A percentile compares a stretch with the other conserved stretches of the same genome.
These are phyloP conservation scores for Xylaria sp. DNA, from an alignment of 2,329 filamentous ascomycete genomes.

Conservation along the genomic window DNA sequence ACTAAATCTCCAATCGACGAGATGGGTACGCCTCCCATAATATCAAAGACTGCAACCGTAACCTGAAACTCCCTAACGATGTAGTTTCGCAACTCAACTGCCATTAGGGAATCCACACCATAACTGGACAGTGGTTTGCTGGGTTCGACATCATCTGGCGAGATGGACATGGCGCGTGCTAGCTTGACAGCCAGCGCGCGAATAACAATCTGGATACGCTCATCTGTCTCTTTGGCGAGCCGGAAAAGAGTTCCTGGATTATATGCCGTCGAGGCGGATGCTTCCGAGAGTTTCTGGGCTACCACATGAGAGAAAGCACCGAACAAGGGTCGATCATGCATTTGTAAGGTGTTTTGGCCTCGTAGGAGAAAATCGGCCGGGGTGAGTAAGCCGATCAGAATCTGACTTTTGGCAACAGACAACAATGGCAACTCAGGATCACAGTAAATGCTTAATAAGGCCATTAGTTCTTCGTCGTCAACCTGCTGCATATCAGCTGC, in stretches of 20 bases:
- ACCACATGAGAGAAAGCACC: conserved; percentile 31
- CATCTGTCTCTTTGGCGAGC: conserved; percentile 23
- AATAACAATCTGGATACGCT: conserved; percentile 33
- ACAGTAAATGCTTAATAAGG: conserved; percentile 39
- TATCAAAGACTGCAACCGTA: conserved; percentile 35
- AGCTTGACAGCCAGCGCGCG: conserved; percentile 31
- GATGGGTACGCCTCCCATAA: conserved; percentile 35
- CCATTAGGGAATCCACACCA: conserved; percentile 49
- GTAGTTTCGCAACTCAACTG: conserved; percentile 49
- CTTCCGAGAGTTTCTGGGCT: background rate
- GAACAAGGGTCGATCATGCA: conserved; percentile 32
- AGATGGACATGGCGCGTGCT: conserved; percentile 38
- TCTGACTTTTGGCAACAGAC: conserved; percentile 25
- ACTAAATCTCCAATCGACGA: conserved; percentile 36
- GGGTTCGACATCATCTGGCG: conserved; percentile 41
- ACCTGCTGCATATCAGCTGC: conserved; percentile 39
- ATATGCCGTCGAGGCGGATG: conserved; percentile 6
- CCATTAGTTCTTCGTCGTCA: conserved; percentile 41
- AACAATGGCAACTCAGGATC: conserved; percentile 33
- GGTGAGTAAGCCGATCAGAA: conserved; percentile 35
- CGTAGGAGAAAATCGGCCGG: conserved; percentile 33
- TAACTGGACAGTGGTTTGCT: conserved; percentile 43
- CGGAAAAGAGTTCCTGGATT: conserved; percentile 32
- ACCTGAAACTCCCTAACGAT: conserved; percentile 39
- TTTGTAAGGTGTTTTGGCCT: conserved; percentile 22